These are phyloP conservation scores for Chlorella sp. DNA, from an alignment of 139 green algal genomes.

Conservation along the genomic window DNA sequence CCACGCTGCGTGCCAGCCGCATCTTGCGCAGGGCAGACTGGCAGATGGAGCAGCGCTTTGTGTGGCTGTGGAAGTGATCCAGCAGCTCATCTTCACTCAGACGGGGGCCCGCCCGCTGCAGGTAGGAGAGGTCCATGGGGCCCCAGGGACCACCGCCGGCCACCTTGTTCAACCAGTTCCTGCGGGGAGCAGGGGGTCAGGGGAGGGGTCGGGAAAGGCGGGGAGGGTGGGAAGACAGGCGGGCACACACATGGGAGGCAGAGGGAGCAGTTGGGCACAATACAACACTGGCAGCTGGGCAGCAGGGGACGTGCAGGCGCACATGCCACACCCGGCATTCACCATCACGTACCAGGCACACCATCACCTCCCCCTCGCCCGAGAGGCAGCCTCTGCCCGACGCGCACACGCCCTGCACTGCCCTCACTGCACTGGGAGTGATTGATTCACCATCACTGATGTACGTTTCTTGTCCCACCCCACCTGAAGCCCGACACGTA, in stretches of 20 bases:
- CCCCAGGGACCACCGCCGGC: constrained; percentile 60
- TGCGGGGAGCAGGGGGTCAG: not conserved
- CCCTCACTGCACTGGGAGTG: too few relatives aligned
- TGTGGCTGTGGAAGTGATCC: constrained; percentile 50
- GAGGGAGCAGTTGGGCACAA: too few relatives aligned
- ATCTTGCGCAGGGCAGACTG: constrained; percentile 5
- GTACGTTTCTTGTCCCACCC: not conserved
- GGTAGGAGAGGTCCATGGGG: constrained; percentile 44
- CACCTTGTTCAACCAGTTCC: constrained; percentile 43
- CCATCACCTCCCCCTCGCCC: too few relatives aligned
- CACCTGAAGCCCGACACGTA: constrained; percentile 53
- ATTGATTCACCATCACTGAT: not conserved
- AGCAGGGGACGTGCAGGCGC: too few relatives aligned
- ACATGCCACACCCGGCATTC: too few relatives aligned
- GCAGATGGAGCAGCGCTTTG: constrained; percentile 36
- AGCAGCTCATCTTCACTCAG: constrained; percentile 30
- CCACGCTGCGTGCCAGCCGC: constrained; percentile 1
- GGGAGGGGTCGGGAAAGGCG: not conserved
- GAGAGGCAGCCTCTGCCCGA: too few relatives aligned
- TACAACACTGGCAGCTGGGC: not conserved
- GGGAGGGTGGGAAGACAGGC: not conserved
- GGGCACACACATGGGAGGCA: too few relatives aligned
- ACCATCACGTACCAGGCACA: too few relatives aligned
- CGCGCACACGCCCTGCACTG: too few relatives aligned
- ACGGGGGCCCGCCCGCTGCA: constrained; percentile 25